A percentile compares a stretch with the other conserved stretches of the same genome.
These are phyloP conservation scores for Xylaria nigripes DNA, from an alignment of 495 filamentous ascomycete genomes.

Conservation along the genomic window DNA sequence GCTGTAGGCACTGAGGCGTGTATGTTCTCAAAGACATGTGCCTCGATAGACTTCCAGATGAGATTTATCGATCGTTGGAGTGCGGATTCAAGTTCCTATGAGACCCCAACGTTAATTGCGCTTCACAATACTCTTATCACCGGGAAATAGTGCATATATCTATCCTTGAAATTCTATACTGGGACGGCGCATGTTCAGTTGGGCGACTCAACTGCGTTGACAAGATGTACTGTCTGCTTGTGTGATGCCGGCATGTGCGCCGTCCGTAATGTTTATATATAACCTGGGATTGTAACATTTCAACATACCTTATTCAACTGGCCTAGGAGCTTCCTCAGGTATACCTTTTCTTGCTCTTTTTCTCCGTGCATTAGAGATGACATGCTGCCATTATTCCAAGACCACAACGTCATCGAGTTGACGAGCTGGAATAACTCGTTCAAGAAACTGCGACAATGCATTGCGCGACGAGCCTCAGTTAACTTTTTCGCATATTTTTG, in stretches of 20 bases:
- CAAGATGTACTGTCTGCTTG: too few species aligned
- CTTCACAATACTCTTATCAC: neutral
- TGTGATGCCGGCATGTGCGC: too few species aligned
- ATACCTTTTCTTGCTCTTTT: constrained; percentile 30
- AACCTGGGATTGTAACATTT: neutral
- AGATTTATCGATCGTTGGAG: constrained; percentile 23
- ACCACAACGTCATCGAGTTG: constrained; percentile 54
- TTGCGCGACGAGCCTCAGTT: constrained; percentile 38
- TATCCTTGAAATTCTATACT: too few species aligned
- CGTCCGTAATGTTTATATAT: too few species aligned
- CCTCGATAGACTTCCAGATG: constrained; percentile 32
- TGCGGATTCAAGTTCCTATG: constrained; percentile 17
- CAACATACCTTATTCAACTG: constrained; percentile 39
- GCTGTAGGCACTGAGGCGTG: constrained; percentile 29
- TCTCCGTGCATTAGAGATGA: constrained; percentile 37
- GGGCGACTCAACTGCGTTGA: too few species aligned
- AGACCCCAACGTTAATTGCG: neutral
- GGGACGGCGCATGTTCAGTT: too few species aligned
- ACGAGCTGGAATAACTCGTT: constrained; percentile 46
- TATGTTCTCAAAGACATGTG: constrained; percentile 42
- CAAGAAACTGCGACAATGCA: constrained; percentile 29
- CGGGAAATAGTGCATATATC: too few species aligned
- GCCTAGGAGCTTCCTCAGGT: constrained; percentile 35
- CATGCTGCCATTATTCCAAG: constrained; percentile 38
- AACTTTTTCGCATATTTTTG: constrained; percentile 53